Evolutionary conservation across 73 alveolate species (phyloP), one percentile per base, ranked within the genome.

Genomic region (Diophrys sp.): DNA sequence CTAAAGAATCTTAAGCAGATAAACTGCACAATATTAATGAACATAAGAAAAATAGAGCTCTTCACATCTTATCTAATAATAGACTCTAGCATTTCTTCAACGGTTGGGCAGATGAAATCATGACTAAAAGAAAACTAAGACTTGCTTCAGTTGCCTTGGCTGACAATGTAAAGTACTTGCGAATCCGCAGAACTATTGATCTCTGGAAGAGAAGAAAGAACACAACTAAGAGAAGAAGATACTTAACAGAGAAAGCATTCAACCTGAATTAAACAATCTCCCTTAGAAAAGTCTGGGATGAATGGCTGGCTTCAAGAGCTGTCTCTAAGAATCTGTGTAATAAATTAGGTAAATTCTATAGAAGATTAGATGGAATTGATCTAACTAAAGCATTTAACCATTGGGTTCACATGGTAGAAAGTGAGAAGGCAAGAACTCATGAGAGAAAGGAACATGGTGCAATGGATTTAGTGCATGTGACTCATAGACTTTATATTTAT

Each of bases 401-500:
- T 24, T 56, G 73, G 54, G 82, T 67, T 24, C 91, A 83, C 56
- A 32, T 68, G 32, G 68, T 54, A n/a, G 31, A n/a, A 30, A 31
- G 77, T 8, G 11, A 62, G 1, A 76, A 74, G 0, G 90, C 85
- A 29, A 80, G 94, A 55, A 68, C 57, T 1, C 53, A 55, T n/a
- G 94, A 87, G 69, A 24, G 88, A 2, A 87, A 80, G 62, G 68
- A 53, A 71, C 90, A 87, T 80, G 89, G 87, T 18, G 80, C 78
- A 1, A 25, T 44, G 26, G 73, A 76, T 25, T 29, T 80, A 14
- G 55, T 69, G 67, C 26, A 79, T 27, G 34, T 80, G 14, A 56
- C 80, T 33, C 23, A 76, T 33, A 31, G 80, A 2, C 73, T 87
- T 11, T n/a, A 81, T 29, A 73, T 73, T 28, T 26, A 30, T 24